Evolutionary conservation across 495 filamentous ascomycete species (phyloP).

Genomic region (Staphylotrichum tortipilum): DNA sequence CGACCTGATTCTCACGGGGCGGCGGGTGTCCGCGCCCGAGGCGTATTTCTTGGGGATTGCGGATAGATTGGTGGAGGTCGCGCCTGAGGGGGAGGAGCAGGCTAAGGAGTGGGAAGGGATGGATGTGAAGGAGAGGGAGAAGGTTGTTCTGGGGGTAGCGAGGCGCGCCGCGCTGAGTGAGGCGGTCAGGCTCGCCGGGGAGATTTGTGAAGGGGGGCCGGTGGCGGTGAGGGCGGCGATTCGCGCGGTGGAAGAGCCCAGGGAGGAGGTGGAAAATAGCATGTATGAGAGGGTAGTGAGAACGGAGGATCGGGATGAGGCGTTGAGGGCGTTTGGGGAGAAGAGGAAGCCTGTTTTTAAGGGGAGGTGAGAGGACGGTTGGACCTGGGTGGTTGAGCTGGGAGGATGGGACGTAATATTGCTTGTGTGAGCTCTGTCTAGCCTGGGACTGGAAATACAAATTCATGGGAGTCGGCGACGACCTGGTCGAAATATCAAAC

Average conservation of each 20-base stretch:
- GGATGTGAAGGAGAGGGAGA: conserved; percentile 28
- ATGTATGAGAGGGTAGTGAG: conserved; percentile 72
- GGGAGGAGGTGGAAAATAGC: conserved; percentile 61
- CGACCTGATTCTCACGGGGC: conserved; percentile 79
- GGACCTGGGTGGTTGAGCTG: too few relatives aligned
- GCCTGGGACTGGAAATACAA: too few relatives aligned
- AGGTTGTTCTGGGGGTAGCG: conserved; percentile 34
- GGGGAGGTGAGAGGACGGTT: conserved; percentile 52
- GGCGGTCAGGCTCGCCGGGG: conserved; percentile 66
- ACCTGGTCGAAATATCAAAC: too few relatives aligned
- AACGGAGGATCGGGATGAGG: conserved; percentile 81
- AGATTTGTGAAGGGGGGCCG: conserved; percentile 83
- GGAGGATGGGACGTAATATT: too few relatives aligned
- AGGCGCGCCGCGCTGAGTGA: conserved; percentile 58
- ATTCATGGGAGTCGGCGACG: too few relatives aligned
- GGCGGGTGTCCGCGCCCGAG: conserved; percentile 67
- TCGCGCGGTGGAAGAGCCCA: conserved; percentile 56
- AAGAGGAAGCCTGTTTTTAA: conserved; percentile 82
- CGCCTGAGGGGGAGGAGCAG: conserved; percentile 47
- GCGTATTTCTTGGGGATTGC: conserved; percentile 77
- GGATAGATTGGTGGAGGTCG: conserved; percentile 69
- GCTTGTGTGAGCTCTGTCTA: too few relatives aligned
- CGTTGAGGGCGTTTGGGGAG: conserved; percentile 76
- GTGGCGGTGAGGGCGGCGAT: conserved; percentile 66
- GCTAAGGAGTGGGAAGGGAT: conserved; percentile 27